Base-by-base conservation (phyloP, 371 early-diverging fungal species). In the Mucor velutinosus region DNA sequence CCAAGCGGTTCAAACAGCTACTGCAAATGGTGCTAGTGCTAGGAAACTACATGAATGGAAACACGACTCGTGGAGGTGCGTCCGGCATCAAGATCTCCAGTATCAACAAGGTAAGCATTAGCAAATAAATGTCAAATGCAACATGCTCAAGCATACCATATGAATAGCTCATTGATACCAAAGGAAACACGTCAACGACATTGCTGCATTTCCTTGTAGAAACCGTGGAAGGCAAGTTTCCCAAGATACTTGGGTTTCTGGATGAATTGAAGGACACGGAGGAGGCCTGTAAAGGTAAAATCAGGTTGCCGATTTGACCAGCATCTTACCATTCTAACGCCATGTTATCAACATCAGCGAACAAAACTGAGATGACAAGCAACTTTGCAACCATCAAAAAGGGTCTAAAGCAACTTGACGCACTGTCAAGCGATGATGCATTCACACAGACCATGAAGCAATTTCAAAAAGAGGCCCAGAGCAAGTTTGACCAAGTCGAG, bases 21-120 rank as follows among this genome's bases (percentile, higher is more conserved):
- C 76, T 88, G 7, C 80, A 93, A 81, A 73, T 96, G 57, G 90
- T 97, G 35, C 73, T 97, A 58, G 83, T 92, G 10, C 76, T 96
- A 19, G 96, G 97, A 45, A 97, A 97, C 74, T 95, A 84, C 72
- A 91, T 97, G 92, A 97, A 97, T 77, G 93, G 93, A 6, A 87
- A 91, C 12, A 89, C 92, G 0, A 90, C 89, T 72, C 89, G 93
- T 55, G 97, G 97, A 23, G 92, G 94, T 1, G 95, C 95, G 0
- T 94, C 90, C 77, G 97, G 96, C 6, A 93, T 96, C 75, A 89
- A 88, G 65, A 93, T 96, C 62, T 82, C 86, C 3, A 94, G 93
- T 71, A 87, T 97, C 35, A 94, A 93, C 69, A 93, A 92, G 83
- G 90, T 91, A 80, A 66, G 25, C 53, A 17, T 30, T 4, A 11